Evolutionary conservation across 129 eudicot species (phyloP), one percentile per base, ranked within the genome.

Genomic region (Rutidosis leptorrhynchoides): DNA sequence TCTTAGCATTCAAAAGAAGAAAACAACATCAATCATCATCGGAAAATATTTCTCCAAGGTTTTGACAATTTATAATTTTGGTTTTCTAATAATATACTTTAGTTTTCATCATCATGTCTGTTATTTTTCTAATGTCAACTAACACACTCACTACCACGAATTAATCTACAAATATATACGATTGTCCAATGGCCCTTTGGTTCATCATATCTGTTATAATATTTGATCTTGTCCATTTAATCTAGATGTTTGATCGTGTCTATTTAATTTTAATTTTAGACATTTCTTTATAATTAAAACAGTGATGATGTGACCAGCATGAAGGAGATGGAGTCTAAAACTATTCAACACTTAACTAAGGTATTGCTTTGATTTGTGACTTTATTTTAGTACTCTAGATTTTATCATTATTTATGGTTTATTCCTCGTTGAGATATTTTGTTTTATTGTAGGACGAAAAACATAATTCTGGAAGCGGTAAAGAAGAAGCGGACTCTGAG

Each of bases 381-480:
- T 37, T 24, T 6, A 1, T 20, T 60, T 40, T 43, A 33, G 14
- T 53, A 30, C 24, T 45, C 6, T 23, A 1, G 37, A 73, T 28
- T 45, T 2, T 14, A 1, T 27, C n/a, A 27, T 6, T 70, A 21
- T 45, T 2, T 14, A 1, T 27, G 23, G 42, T 6, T 70, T 58
- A 11, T 7, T 7, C 30, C 14, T 74, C 1, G 60, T n/a, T 20
- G 48, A 37, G 59, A 24, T 3, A 53, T 51, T 35, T 40, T 27
- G 64, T 71, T 74, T 45, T 9, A 43, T 26, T 22, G 69, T 80
- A 83, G 87, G 84, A 79, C 4, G 82, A 76, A 28, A 74, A 51
- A 52, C 70, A 61, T 19, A 22, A 67, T 11, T 30, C 57, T 58
- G 26, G 53, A 12, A 30, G 10, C 3, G 48, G 20, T 3, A 19